Percentiles rank a stretch among this genome's conserved stretches.
Evolutionary conservation across 129 eudicot genomes (phyloP).

Genomic region (Pulicaria dysenterica): DNA sequence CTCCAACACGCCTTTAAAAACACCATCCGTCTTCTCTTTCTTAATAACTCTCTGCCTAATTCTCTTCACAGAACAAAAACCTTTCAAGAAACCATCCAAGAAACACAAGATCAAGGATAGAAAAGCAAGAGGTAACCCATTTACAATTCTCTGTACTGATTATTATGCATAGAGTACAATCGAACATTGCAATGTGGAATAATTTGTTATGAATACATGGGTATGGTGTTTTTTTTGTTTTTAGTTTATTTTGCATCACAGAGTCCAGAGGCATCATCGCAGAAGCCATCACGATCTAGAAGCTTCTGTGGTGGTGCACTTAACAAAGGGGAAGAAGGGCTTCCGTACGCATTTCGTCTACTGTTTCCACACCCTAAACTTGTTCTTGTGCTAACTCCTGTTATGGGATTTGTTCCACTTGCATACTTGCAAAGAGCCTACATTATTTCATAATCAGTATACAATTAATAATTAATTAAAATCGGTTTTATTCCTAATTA

Average conservation of each 20-base stretch:
- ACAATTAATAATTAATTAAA: no score
- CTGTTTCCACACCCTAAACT: constrained; percentile 96
- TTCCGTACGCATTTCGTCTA: constrained; percentile 85
- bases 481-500: no score
- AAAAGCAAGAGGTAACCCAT: no score
- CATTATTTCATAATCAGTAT: not conserved
- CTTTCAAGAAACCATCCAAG: no score
- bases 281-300: constrained; percentile 88
- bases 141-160: not conserved
- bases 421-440: constrained; percentile 99
- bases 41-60: no score
- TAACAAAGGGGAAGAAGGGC: constrained; percentile 92
- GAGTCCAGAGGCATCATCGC: constrained; percentile 78
- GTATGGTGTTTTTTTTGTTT: not conserved
- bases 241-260: constrained; percentile 55
- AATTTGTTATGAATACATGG: not conserved
- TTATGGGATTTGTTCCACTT: constrained; percentile 85
- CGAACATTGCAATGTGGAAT: not conserved
- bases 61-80: no score
- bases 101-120: no score
- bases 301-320: constrained; percentile 94
- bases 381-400: constrained; percentile 90
- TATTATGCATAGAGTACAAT: not conserved
- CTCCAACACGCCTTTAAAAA: no score
- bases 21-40: no score